A percentile compares a stretch with the other conserved stretches of the same genome.
Evolutionary conservation across 75 land plant genomes (phyloP).

Genomic region (Adiantum capillusveneris): DNA sequence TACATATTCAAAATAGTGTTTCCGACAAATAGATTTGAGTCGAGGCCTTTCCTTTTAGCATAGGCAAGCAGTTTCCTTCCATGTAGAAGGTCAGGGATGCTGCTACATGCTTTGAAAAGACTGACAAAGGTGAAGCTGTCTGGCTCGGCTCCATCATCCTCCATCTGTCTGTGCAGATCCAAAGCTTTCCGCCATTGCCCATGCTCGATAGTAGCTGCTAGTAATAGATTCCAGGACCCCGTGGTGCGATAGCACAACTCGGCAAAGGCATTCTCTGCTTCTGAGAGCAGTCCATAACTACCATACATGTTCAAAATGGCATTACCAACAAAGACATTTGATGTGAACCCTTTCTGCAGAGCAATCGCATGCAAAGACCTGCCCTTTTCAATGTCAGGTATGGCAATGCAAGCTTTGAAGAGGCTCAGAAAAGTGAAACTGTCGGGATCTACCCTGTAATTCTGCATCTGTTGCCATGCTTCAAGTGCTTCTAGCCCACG

Average conservation of each 20-base stretch:
- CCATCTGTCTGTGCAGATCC: constrained; percentile 34
- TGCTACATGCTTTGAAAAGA: constrained; percentile 42
- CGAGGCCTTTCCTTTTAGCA: constrained; percentile 28
- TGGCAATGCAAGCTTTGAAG: constrained; percentile 35
- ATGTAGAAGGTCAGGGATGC: constrained; percentile 10
- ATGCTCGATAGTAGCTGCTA: constrained; percentile 36
- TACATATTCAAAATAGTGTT: constrained; percentile 68
- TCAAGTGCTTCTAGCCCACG: background rate
- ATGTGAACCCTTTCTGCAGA: constrained; percentile 27
- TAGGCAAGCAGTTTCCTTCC: constrained; percentile 32
- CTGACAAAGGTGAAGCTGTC: constrained; percentile 52
- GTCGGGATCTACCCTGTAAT: constrained; percentile 26
- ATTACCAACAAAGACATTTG: constrained; percentile 37
- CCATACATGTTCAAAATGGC: constrained; percentile 65
- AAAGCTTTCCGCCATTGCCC: constrained; percentile 28
- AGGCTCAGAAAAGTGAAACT: constrained; percentile 49
- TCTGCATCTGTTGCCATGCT: background rate
- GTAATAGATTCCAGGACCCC: constrained; percentile 43
- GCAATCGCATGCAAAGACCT: background rate
- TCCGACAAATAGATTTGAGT: constrained; percentile 27
- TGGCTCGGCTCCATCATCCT: constrained; percentile 25
- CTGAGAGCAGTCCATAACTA: constrained; percentile 24
- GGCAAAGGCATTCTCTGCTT: constrained; percentile 47
- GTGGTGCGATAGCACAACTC: constrained; percentile 30
- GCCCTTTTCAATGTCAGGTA: constrained; percentile 17